Evolutionary conservation across 2,329 filamentous ascomycete species (phyloP).

Genomic region (Madurella mycetomatis): DNA sequence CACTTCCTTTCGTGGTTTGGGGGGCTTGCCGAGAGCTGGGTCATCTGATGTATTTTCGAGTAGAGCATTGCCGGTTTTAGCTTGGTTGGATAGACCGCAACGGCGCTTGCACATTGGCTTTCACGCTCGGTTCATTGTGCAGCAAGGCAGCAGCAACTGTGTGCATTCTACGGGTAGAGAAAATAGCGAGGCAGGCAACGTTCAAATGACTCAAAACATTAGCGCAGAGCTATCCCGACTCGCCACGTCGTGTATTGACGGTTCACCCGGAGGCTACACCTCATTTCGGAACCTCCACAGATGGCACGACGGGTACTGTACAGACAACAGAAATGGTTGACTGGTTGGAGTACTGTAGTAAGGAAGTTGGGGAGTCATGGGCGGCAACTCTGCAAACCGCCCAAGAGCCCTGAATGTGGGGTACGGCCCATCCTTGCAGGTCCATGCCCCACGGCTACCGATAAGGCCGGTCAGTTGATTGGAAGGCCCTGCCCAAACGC

Average conservation of each 20-base stretch:
- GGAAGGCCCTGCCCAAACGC: conserved; percentile 12
- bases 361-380: too few relatives aligned
- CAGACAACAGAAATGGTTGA: background rate
- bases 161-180: background rate
- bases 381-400: too few relatives aligned
- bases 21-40: too few relatives aligned
- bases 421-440: conserved; percentile 1
- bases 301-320: background rate
- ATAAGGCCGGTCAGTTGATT: conserved; percentile 25
- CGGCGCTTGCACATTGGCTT: background rate
- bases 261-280: background rate
- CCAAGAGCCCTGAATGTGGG: background rate
- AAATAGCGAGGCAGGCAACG: background rate
- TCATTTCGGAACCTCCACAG: background rate
- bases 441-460: conserved; percentile 9
- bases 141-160: background rate
- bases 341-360: too few relatives aligned
- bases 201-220: background rate
- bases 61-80: too few relatives aligned
- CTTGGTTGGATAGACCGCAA: too few relatives aligned
- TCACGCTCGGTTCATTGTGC: background rate
- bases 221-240: background rate
- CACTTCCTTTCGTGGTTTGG: too few relatives aligned
- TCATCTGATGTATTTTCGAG: background rate
- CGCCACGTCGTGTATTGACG: background rate